Evolutionary conservation across 164 flowering plant species (phyloP).

Genomic region (Platanus orientalis): DNA sequence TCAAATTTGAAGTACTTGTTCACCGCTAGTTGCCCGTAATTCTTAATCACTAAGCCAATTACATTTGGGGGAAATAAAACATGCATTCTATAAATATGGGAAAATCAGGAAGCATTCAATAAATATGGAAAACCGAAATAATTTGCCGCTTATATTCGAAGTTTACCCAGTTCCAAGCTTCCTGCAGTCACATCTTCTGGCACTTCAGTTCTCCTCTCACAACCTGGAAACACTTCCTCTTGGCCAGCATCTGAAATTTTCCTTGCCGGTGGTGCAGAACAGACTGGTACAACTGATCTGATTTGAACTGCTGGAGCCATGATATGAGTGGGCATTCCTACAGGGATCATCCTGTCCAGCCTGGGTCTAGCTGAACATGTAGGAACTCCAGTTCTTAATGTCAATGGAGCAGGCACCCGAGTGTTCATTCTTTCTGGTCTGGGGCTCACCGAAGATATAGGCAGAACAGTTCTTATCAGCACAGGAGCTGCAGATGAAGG

Average conservation of each 20-base stretch:
- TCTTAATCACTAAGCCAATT: too few relatives aligned
- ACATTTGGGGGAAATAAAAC: neutral
- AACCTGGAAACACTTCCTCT: slow-evolving; percentile 11
- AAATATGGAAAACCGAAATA: neutral
- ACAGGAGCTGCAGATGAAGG: slow-evolving; percentile 26
- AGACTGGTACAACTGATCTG: slow-evolving; percentile 52
- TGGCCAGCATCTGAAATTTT: slow-evolving; percentile 17
- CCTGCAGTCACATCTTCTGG: slow-evolving; percentile 15
- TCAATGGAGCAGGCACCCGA: slow-evolving; percentile 17
- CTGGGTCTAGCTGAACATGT: slow-evolving; percentile 15
- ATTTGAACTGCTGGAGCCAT: slow-evolving; percentile 59
- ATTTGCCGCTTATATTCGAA: slow-evolving; percentile 18
- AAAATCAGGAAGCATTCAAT: slow-evolving; percentile 4
- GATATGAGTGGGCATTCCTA: slow-evolving; percentile 11
- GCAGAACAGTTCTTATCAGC: slow-evolving; percentile 21
- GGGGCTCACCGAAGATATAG: slow-evolving; percentile 19
- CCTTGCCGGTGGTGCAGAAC: slow-evolving; percentile 47
- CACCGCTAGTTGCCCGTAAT: too few relatives aligned
- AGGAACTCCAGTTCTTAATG: slow-evolving; percentile 25
- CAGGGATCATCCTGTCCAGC: slow-evolving; percentile 9
- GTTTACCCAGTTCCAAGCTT: slow-evolving; percentile 27
- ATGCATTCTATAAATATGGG: slow-evolving; percentile 1
- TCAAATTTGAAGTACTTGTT: too few relatives aligned
- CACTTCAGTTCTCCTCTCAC: slow-evolving; percentile 16
- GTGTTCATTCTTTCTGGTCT: slow-evolving; percentile 16